phyloP scores from a whole-genome alignment of 108 stramenopile species.

The Nitzschia sp. region DNA sequence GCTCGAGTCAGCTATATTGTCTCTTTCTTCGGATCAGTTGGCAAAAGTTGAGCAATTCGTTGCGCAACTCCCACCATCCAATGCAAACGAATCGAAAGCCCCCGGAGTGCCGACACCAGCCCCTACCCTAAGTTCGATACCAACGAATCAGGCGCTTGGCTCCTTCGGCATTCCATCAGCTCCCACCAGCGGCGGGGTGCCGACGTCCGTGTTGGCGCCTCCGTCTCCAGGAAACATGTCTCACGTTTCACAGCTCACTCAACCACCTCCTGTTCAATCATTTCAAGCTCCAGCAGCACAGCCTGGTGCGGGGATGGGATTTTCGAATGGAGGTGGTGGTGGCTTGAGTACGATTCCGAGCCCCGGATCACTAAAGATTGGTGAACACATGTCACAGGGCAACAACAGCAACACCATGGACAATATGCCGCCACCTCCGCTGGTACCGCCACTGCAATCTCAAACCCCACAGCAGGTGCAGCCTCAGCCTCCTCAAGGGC shows the following conservation, averaged over 20 bases:
- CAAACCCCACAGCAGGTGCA: background rate
- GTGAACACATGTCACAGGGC: background rate
- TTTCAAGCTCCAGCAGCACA: background rate
- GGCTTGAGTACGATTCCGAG: background rate
- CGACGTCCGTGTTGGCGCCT: background rate
- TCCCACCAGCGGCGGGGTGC: background rate
- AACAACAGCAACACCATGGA: background rate
- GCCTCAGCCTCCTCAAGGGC: background rate
- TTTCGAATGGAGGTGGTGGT: background rate
- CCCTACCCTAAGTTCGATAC: background rate
- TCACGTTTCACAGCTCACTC: background rate
- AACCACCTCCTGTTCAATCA: background rate
- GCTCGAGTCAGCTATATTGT: slow-evolving; percentile 8
- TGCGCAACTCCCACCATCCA: slow-evolving; percentile 4
- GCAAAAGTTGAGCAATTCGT: slow-evolving; percentile 24
- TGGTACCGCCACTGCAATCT: background rate
- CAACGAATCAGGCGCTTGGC: background rate
- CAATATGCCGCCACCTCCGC: background rate
- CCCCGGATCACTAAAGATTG: background rate
- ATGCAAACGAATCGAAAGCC: slow-evolving; percentile 1
- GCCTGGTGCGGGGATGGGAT: background rate
- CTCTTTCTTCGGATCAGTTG: slow-evolving; percentile 19
- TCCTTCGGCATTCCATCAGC: background rate
- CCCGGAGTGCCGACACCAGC: slow-evolving; percentile 1
- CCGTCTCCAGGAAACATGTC: background rate